These are phyloP conservation scores for Isoetes taiwanensis DNA, from an alignment of 75 land plant species.

Conservation along the genomic window DNA sequence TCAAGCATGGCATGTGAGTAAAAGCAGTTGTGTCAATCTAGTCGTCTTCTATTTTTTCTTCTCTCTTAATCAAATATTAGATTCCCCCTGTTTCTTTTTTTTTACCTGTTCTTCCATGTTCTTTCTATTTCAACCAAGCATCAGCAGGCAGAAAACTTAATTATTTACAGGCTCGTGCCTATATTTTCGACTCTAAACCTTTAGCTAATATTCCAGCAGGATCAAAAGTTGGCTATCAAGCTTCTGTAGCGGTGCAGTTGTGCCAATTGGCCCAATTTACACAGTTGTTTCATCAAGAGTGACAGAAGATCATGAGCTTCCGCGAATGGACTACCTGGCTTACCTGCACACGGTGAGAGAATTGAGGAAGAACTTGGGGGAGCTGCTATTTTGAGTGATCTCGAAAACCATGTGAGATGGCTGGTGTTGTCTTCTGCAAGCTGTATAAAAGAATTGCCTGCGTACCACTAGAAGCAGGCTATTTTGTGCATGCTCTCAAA, in stretches of 20 bases:
- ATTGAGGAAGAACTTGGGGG: conserved; percentile 27
- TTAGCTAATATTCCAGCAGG: neutral
- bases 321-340: conserved; percentile 28
- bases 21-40: too few relatives aligned
- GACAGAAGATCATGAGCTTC: neutral
- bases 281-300: conserved; percentile 29
- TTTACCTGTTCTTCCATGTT: too few relatives aligned
- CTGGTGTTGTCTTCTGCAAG: neutral
- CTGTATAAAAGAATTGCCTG: neutral
- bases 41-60: too few relatives aligned
- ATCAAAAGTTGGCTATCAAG: neutral
- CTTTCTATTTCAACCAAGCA: too few relatives aligned
- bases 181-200: neutral
- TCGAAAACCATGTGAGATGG: conserved; percentile 29
- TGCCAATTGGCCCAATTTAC: conserved; percentile 29
- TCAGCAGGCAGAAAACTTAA: too few relatives aligned
- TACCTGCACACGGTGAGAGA: conserved; percentile 35
- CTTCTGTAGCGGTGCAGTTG: conserved; percentile 8
- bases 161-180: too few relatives aligned
- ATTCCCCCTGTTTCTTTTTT: too few relatives aligned
- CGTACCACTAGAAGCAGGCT: too few relatives aligned
- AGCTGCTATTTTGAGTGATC: conserved; percentile 19
- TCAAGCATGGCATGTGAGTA: too few relatives aligned
- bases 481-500: too few relatives aligned
- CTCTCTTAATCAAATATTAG: too few relatives aligned